Base-by-base conservation (phyloP, 352 stramenopile genomes). In the Pythium sp. region DNA sequence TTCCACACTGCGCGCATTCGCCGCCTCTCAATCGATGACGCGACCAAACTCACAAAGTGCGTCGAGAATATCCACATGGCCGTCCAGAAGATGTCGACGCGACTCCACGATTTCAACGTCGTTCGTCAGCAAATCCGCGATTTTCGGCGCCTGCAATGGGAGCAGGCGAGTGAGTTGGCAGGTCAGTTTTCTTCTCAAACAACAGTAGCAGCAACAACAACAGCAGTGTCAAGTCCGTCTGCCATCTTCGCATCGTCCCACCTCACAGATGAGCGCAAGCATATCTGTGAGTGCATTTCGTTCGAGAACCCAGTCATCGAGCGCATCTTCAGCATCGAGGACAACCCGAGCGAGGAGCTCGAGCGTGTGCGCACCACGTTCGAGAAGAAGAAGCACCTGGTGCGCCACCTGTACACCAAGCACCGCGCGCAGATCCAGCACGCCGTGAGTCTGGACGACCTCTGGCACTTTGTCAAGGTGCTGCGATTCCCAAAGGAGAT, bases 391-490 rank as follows among this genome's bases (percentile, higher is more conserved):
- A 79, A 89, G 67, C 58, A 77, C n/a, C 22, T 78, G 9, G 70
- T 93, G 57, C 81, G 80, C 0, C 73, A 81, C 38, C 38, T 93
- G 26, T 93, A 93, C 74, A 76, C 73, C 22, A 80, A 76, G 49
- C 71, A 82, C 54, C 74, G 75, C 2, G 30, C 70, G 2, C 73
- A 78, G 4, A 71, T 78, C 22, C 72, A 72, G 15, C 72, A 90
- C 61, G 85, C 79, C 5, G 67, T 86, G 60, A 90, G 70, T 30
- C 71, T 92, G 11, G 83, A 91, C 22, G 85, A 90, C 34, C 58
- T 93, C 9, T 93, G 83, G 81, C 85, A 90, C 47, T 60, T 87
- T 32, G 76, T 89, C 68, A 92, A 91, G 58, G 73, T 87, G 15
- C 53, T 92, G 41, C 81, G 80, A 0, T 43, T 93, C 6, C 74